Base-by-base conservation (phyloP, 2,329 filamentous ascomycete genomes). In the Colletotrichum sp. region DNA sequence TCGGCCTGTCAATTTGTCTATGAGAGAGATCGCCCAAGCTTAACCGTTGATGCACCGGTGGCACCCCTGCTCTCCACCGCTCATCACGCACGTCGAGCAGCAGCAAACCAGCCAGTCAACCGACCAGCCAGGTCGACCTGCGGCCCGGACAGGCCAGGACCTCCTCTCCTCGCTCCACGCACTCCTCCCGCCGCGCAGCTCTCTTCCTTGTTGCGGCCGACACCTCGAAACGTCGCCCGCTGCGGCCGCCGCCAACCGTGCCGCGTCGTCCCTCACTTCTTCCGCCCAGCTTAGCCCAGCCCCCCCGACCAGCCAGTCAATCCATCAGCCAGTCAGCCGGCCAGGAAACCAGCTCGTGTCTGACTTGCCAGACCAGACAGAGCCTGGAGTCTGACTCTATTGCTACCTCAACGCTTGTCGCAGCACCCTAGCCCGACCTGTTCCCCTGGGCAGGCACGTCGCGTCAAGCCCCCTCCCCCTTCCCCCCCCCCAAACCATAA, bases 71-170 rank as follows among this genome's bases (percentile, higher is more conserved):
- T 55, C 74, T 66, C 71, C 74, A 71, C 74, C 52, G 71, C 59
- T 44, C 71, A 76, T 75, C 74, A 76, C 74, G 52, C 74, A 74
- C 71, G 71, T 74, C 71, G 74, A 70, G 22, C 71, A 74, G 22
- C 66, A 74, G 36, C 69, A 72, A 66, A 52, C 64, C 64, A 75
- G 61, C 70, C 70, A 75, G 73, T 65, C 70, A 65, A 68, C 39
- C 68, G 22, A 36, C 72, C 72, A 68, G 68, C 61, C 55, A 34
- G 57, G 44, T 70, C 63, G 55, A 48, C 64, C 64, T 65, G 64
- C 70, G 32, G 63, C 44, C 73, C 64, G 32, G 73, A 68, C 70
- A 73, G 70, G 55, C 69, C 55, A 72, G 70, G 70, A 68, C 67
- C 59, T 71, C 67, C 48, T 74, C 64, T 63, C 27, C 64, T 73